phyloP scores from a whole-genome alignment of 495 filamentous ascomycete genomes.

The Tuber microsphaerosporum region DNA sequence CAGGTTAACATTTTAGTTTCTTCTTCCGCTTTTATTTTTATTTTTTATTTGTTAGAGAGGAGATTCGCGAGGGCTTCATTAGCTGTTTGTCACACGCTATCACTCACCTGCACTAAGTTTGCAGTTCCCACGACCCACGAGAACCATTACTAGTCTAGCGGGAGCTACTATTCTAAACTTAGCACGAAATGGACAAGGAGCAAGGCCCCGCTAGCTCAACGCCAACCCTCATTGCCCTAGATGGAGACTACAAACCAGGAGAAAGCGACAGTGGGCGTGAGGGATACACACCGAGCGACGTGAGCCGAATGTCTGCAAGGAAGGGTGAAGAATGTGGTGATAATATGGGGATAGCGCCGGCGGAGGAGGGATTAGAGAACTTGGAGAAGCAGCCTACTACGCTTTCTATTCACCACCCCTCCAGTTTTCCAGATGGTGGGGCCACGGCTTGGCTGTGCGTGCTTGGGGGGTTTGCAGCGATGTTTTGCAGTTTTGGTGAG shows the following conservation, averaged over 20 bases:
- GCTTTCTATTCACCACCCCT: constrained; percentile 41
- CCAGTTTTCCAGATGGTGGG: constrained; percentile 59
- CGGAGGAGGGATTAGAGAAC: constrained; percentile 20
- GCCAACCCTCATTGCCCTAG: constrained; percentile 12
- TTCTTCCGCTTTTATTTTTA: neutral
- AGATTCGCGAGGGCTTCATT: neutral
- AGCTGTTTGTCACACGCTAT: neutral
- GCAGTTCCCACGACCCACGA: neutral
- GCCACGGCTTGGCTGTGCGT: constrained; percentile 61
- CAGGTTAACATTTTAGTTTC: neutral
- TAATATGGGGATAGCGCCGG: neutral
- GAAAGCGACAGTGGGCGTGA: neutral
- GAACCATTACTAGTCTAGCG: neutral
- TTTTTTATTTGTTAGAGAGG: neutral
- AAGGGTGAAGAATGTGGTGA: constrained; percentile 8
- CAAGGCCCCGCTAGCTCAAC: constrained; percentile 16
- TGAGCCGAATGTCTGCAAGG: neutral
- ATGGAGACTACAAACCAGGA: neutral
- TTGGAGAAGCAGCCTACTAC: constrained; percentile 22
- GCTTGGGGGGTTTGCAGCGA: constrained; percentile 55
- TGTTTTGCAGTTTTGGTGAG: constrained; percentile 61
- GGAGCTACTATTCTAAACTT: neutral
- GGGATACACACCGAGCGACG: neutral
- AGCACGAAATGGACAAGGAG: constrained; percentile 1
- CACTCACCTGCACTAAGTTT: neutral